These are phyloP conservation scores for Yamadazyma olivae DNA, from an alignment of 805 yeast genomes.

Conservation along the genomic window DNA sequence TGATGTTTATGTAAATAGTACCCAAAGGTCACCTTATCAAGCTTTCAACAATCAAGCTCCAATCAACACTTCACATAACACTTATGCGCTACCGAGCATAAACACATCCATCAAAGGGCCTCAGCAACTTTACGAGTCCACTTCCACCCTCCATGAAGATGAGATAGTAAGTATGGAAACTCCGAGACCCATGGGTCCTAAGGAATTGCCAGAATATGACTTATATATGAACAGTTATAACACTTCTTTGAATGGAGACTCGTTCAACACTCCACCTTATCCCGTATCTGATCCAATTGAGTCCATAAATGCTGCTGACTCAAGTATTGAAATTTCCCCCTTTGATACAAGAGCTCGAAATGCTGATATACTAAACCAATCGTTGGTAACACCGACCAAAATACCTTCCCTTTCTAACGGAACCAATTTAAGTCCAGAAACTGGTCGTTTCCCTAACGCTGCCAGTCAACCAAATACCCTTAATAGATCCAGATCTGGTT, in stretches of 20 bases:
- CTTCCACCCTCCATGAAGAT: slow-evolving; percentile 5
- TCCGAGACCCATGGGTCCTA: slow-evolving; percentile 41
- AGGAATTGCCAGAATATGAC: slow-evolving; percentile 34
- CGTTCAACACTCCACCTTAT: slow-evolving; percentile 8
- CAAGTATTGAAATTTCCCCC: neutral
- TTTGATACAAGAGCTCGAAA: slow-evolving; percentile 1
- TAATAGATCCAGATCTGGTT: neutral
- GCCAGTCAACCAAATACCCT: neutral
- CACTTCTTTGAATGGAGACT: neutral
- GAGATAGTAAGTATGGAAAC: slow-evolving; percentile 5
- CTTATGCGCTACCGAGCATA: neutral
- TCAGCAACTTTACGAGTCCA: neutral
- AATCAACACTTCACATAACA: too few species aligned
- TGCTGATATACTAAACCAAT: slow-evolving; percentile 9
- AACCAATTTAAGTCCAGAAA: neutral
- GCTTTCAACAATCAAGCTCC: neutral
- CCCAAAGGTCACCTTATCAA: neutral
- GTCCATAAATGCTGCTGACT: neutral
- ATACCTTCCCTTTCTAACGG: slow-evolving; percentile 9
- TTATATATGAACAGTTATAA: slow-evolving; percentile 8
- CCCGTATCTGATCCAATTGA: slow-evolving; percentile 9
- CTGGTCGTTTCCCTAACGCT: neutral
- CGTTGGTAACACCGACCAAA: slow-evolving; percentile 10
- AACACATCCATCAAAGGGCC: neutral
- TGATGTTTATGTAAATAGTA: too few species aligned